Conservation (phyloP, 352 stramenopile species). For the Phytophthora pini region DNA sequence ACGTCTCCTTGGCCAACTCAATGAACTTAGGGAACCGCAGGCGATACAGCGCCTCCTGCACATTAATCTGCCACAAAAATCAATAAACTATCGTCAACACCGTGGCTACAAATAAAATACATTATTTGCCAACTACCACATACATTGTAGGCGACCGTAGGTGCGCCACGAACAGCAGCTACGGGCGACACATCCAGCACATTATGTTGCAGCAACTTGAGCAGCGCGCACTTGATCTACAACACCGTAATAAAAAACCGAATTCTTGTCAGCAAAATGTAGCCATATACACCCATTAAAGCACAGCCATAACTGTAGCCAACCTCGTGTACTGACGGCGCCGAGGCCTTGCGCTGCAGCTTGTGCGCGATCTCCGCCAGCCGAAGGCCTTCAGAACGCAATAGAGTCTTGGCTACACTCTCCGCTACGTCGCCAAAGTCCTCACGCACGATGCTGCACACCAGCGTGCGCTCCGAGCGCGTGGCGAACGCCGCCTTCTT, state of each 20-base stretch:
- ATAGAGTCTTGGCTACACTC: slow-evolving; percentile 59
- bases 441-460: slow-evolving; percentile 78
- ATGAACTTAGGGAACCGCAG: slow-evolving; percentile 88
- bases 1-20: slow-evolving; percentile 75
- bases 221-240: slow-evolving; percentile 79
- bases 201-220: slow-evolving; percentile 91
- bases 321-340: slow-evolving; percentile 63
- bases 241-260: neutral
- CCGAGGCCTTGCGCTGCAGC: slow-evolving; percentile 39
- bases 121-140: neutral
- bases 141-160: slow-evolving; percentile 59
- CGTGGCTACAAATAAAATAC: slow-evolving; percentile 7
- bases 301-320: neutral
- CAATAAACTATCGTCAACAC: slow-evolving; percentile 9
- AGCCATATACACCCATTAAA: no score
- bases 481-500: slow-evolving; percentile 53
- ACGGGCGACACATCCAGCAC: slow-evolving; percentile 70
- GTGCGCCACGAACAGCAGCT: slow-evolving; percentile 24
- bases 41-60: slow-evolving; percentile 81
- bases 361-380: slow-evolving; percentile 72
- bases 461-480: slow-evolving; percentile 76
- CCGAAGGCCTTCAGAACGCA: slow-evolving; percentile 73
- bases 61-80: slow-evolving; percentile 62
- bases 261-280: no score
- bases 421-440: slow-evolving; percentile 82